Base-by-base conservation (phyloP, 2,329 filamentous ascomycete species). In the Endothia cerciana region DNA sequence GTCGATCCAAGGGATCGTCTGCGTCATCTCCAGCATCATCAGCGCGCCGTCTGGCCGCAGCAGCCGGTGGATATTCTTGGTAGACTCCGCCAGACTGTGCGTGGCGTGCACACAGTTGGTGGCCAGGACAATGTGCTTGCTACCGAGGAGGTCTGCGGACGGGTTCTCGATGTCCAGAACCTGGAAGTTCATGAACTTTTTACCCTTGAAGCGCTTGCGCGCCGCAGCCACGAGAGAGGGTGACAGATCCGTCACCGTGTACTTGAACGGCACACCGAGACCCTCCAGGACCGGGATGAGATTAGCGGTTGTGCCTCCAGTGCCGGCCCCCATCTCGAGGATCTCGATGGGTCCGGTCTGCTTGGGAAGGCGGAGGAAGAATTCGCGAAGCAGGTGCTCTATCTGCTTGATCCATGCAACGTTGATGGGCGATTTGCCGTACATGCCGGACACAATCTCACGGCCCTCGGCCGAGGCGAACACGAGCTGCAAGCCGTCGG, bases 191-290 rank as follows among this genome's bases (percentile, higher is more conserved):
- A 78, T 74, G 25, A 71, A 72, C 0, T 67, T 65, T 53, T 71
- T 68, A 5, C 65, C 57, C 57, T 67, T 68, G 40, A 74, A 75
- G 25, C 59, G 65, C 58, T 72, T 72, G 5, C 71, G 69, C 3
- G 74, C 74, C 0, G 68, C 68, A 1, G 70, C 71, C 2, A 79
- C 74, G 28, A 80, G 70, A 0, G 73, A 72, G 1, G 72, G 41
- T 2, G 76, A 71, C 2, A 81, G 63, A 43, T 82, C 79, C 1
- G 79, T 80, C 62, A 80, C 78, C 0, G 74, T 78, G 67, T 81
- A 81, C 53, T 73, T 69, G 25, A 77, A 71, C 0, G 73, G 70
- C 1, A 75, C 65, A 6, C 72, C 72, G 3, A 72, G 65, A 1
- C 56, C 28, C 1, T 69, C 71, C 1, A 80, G 71, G 0, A 72